Base-by-base conservation (phyloP, 2,329 filamentous ascomycete species). In the Samsoniella hepiali region DNA sequence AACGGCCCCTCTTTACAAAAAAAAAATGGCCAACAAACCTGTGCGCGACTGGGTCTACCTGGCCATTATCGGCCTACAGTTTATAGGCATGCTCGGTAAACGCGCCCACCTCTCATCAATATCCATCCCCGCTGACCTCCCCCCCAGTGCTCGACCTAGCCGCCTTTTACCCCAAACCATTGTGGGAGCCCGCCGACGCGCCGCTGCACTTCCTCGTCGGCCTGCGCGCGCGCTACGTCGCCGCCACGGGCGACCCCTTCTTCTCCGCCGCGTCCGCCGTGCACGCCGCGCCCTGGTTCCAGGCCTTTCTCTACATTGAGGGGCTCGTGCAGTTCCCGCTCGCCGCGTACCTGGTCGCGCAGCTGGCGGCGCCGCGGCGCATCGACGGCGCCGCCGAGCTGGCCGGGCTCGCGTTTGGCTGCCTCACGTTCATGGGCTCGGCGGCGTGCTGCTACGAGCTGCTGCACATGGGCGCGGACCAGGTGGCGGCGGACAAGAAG, bases 201-300 rank as follows among this genome's bases (percentile, higher is more conserved):
- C 83, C 83, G 0, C 73, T 86, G 7, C 79, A 83, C 71, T 75
- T 79, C 66, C 74, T 85, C 53, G 72, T 77, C 66, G 63, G 72
- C 42, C 69, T 85, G 63, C 80, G 82, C 64, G 64, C 73, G 3
- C 78, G 75, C 68, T 86, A 86, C 73, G 72, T 81, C 50, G 65
- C 71, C 42, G 73, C 74, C 11, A 81, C 81, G 68, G 81, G 82
- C 63, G 84, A 87, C 72, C 83, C 82, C 8, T 82, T 84, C 73
- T 80, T 83, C 70, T 71, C 74, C 45, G 68, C 74, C 38, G 69
- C 77, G 42, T 72, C 73, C 10, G 11, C 49, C n/a, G 70, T 67
- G 2, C 47, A 69, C 13, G 70, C 75, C 56, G 75, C 76, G 13
- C 75, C 77, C 64, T 87, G 83, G 82, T 83, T 85, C 74, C 72